Base-by-base conservation (phyloP, 352 stramenopile genomes). In the Halophytophthora batemanensis region DNA sequence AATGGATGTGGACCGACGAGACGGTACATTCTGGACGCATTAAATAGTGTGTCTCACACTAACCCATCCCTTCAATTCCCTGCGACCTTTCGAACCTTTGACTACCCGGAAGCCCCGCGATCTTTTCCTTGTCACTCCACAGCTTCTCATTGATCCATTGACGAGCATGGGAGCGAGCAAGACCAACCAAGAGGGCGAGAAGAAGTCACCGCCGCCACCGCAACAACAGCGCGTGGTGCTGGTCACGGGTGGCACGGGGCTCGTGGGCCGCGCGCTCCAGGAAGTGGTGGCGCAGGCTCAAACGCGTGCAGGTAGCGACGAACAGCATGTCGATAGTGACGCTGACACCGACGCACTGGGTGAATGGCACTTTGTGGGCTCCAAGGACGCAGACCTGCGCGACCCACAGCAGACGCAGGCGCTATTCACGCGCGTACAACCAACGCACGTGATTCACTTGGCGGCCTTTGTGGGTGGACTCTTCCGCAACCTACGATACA, bases 401-500 rank as follows among this genome's bases (percentile, higher is more conserved):
- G 80, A 96, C 46, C 8, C 61, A 8, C 60, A 69, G 15, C 81
- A 92, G 43, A 96, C 91, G 5, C 71, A 88, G 28, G 81, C 67
- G 33, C 91, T 99, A 38, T 99, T 99, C 75, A 78, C 90, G 21
- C 87, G 90, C 18, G 67, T 97, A 45, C 75, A 84, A 35, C 97
- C 97, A 15, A 98, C 96, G 5, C 93, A 99, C 69, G 95, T 99
- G 39, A 87, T 99, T 51, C 97, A 99, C 66, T 80, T 99, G 50
- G 97, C 97, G 11, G 97, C 97, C 2, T 96, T 96, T 52, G 94
- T 98, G 6, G 88, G 88, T 28, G 88, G 88, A 3, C 65, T 97
- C 3, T 97, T 88, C 54, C 74, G 62, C 28, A 96, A 97, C 45
- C 42, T 97, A 47, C 64, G 62, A 18, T 64, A 82, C 48, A 92